These are phyloP conservation scores for Acorus calamus DNA, from an alignment of 106 monocot species.

Conservation along the genomic window DNA sequence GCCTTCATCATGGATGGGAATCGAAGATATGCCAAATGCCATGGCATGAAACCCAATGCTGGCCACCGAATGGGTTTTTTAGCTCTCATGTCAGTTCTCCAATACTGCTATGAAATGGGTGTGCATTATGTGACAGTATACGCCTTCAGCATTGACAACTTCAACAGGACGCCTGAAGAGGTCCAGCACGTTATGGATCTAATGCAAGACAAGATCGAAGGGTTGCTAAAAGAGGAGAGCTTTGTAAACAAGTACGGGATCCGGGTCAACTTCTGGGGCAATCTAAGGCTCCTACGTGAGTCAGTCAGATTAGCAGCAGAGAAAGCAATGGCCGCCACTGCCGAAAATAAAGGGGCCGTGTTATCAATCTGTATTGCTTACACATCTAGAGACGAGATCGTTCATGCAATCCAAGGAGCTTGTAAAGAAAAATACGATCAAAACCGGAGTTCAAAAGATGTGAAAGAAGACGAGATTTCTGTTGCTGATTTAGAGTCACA, in stretches of 20 bases:
- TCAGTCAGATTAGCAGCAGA: slow-evolving; percentile 18
- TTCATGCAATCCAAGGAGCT: slow-evolving; percentile 8
- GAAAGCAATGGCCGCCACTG: slow-evolving; percentile 24
- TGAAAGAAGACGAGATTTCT: neutral
- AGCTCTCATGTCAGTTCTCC: slow-evolving; percentile 14
- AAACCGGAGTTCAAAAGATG: neutral
- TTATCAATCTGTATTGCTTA: slow-evolving; percentile 35
- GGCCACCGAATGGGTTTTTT: slow-evolving; percentile 21
- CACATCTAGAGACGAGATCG: slow-evolving; percentile 39
- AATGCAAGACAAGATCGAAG: slow-evolving; percentile 34
- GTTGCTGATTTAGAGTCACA: slow-evolving; percentile 17
- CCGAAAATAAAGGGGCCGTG: slow-evolving; percentile 12
- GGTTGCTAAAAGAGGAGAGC: slow-evolving; percentile 18
- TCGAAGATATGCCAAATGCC: slow-evolving; percentile 25
- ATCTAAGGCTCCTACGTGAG: slow-evolving; percentile 17
- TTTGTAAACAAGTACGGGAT: slow-evolving; percentile 19
- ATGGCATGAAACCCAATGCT: neutral
- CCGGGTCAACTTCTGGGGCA: slow-evolving; percentile 25
- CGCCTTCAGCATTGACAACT: slow-evolving; percentile 56
- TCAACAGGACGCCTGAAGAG: slow-evolving; percentile 28
- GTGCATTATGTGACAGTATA: slow-evolving; percentile 29
- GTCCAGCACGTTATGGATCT: slow-evolving; percentile 27
- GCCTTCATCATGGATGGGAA: slow-evolving; percentile 59
- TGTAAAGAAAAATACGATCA: slow-evolving; percentile 4
- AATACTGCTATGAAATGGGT: slow-evolving; percentile 39